Evolutionary conservation across 768 basidiomycete genomes (phyloP).

Genomic region (Thelephora aurantiotincta): DNA sequence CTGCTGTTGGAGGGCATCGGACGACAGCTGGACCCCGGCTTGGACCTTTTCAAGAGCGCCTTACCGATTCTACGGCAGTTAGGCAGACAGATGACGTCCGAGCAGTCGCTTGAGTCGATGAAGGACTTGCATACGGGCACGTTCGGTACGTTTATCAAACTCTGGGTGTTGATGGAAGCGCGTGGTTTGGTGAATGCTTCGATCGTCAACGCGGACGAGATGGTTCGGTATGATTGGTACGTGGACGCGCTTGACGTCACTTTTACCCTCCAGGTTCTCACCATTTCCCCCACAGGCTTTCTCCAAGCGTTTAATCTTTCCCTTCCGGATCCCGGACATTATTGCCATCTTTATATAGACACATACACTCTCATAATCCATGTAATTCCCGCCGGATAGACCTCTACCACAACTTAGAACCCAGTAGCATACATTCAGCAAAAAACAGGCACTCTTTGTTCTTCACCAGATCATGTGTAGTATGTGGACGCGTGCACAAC

Average conservation of each 20-base stretch:
- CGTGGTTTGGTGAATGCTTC: conserved; percentile 73
- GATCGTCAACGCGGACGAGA: conserved; percentile 68
- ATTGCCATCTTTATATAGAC: not conserved
- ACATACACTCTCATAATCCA: not conserved
- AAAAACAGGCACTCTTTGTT: too few species aligned
- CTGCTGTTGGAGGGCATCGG: conserved; percentile 93
- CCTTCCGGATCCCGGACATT: not conserved
- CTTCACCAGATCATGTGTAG: too few species aligned
- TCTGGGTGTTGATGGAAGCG: conserved; percentile 92
- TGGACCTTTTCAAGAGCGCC: conserved; percentile 94
- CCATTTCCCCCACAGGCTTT: conserved; percentile 26
- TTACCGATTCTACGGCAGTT: conserved; percentile 87
- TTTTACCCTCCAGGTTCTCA: conserved; percentile 2
- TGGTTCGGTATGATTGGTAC: conserved; percentile 80
- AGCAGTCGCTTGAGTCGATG: conserved; percentile 40
- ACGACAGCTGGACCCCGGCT: conserved; percentile 75
- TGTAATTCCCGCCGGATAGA: too few species aligned
- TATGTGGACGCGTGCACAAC: too few species aligned
- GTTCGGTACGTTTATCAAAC: conserved; percentile 78
- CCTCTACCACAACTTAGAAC: too few species aligned
- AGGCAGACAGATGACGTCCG: conserved; percentile 72
- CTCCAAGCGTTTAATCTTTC: conserved; percentile 27
- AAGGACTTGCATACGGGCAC: conserved; percentile 53
- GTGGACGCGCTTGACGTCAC: conserved; percentile 18
- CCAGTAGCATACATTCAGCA: too few species aligned